A percentile compares a stretch with the other conserved stretches of the same genome.
Conservation (phyloP, 352 stramenopile genomes). For the Pythium sp. region DNA sequence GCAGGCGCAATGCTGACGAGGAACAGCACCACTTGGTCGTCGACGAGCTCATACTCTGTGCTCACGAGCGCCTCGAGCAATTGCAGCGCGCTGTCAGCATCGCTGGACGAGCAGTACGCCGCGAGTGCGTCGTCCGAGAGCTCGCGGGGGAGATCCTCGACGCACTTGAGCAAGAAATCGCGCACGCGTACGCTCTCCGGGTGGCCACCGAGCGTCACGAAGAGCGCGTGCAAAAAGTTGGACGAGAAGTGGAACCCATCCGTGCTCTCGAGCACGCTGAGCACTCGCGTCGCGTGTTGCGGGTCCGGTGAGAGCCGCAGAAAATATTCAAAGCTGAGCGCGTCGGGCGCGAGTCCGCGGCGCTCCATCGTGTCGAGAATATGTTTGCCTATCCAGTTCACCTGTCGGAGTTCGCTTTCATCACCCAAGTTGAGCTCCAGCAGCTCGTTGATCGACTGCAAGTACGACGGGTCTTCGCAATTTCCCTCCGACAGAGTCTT, state of each 20-base stretch:
- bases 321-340: conserved; percentile 44
- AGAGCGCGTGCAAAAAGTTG: conserved; percentile 51
- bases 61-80: conserved; percentile 38
- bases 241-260: conserved; percentile 31
- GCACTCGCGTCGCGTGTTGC: conserved; percentile 28
- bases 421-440: conserved; percentile 20
- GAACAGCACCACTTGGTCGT: conserved; percentile 64
- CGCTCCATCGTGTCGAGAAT: conserved; percentile 38
- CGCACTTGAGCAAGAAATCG: conserved; percentile 43
- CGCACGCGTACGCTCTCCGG: conserved; percentile 35
- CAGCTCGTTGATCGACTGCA: conserved; percentile 28
- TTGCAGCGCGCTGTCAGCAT: conserved; percentile 28
- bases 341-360: conserved; percentile 29
- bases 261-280: conserved; percentile 37
- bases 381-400: conserved; percentile 21
- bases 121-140: conserved; percentile 45
- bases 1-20: conserved; percentile 40
- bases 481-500: conserved; percentile 19
- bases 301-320: conserved; percentile 37
- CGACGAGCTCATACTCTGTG: conserved; percentile 32
- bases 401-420: conserved; percentile 12
- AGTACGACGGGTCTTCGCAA: conserved; percentile 21
- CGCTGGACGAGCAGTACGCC: conserved; percentile 51
- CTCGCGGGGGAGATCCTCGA: conserved; percentile 33
- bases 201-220: conserved; percentile 35